Conservation (phyloP, 2,329 filamentous ascomycete species). For the Paramyrothecium sp. region DNA sequence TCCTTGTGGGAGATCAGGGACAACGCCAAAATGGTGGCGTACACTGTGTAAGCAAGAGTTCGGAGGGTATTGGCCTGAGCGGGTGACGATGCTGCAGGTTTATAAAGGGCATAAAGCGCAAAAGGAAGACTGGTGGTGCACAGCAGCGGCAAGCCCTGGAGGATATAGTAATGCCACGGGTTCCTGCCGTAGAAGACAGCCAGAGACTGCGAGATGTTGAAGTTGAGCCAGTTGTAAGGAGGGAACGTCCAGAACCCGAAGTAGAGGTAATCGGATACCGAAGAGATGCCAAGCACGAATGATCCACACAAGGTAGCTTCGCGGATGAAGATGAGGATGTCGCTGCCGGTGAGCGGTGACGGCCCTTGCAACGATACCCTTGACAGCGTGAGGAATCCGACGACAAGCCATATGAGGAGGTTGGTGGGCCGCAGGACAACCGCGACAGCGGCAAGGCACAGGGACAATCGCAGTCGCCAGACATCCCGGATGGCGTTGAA, state of each 20-base stretch:
- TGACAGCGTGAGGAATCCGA: conserved; percentile 52
- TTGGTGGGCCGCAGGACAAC: conserved; percentile 90
- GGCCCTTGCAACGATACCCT: conserved; percentile 28
- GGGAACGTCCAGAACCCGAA: conserved; percentile 88
- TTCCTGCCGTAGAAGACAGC: conserved; percentile 92
- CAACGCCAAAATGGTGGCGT: conserved; percentile 60
- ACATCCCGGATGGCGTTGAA: conserved; percentile 19
- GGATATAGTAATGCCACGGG: conserved; percentile 88
- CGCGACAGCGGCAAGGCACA: conserved; percentile 76
- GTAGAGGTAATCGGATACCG: conserved; percentile 71
- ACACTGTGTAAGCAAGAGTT: conserved; percentile 54
- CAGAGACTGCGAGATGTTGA: conserved; percentile 85
- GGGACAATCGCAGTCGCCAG: conserved; percentile 49
- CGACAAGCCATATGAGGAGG: conserved; percentile 74
- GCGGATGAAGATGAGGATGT: conserved; percentile 52
- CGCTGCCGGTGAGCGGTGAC: conserved; percentile 40
- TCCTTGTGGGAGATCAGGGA: conserved; percentile 92
- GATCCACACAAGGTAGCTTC: conserved; percentile 66
- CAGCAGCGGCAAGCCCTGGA: conserved; percentile 84
- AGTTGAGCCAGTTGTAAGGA: conserved; percentile 80
- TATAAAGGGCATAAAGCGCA: conserved; percentile 62
- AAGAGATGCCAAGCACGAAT: conserved; percentile 61
- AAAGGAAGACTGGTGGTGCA: conserved; percentile 84
- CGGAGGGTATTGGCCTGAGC: conserved; percentile 30
- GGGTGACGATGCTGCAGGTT: conserved; percentile 32